Percentiles rank a stretch among this genome's conserved stretches.
phyloP scores from a whole-genome alignment of 1,284 basidiomycete species.

The Rhodotorula sp. region DNA sequence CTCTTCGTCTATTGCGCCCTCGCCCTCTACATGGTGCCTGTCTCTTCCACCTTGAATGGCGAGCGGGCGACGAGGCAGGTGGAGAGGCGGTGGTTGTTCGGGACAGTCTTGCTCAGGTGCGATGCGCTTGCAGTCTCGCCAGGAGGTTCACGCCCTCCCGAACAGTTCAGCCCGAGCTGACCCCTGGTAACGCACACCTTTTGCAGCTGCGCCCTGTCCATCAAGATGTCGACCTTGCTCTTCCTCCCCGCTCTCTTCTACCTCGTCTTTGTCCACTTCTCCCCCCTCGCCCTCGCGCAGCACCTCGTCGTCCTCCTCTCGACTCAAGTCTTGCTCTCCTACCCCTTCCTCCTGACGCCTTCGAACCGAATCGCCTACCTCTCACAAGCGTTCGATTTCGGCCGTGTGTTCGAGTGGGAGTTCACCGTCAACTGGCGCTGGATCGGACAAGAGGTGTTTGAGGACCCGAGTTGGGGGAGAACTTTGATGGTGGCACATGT shows the following conservation, averaged over 20 bases:
- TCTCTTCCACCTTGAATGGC: not conserved
- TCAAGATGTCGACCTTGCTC: slow-evolving; percentile 96
- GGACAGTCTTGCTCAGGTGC: slow-evolving; percentile 70
- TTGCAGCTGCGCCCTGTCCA: slow-evolving; percentile 72
- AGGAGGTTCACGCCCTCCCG: too few relatives aligned
- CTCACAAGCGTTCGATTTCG: slow-evolving; percentile 77
- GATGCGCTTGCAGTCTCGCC: slow-evolving; percentile 37
- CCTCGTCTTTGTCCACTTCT: slow-evolving; percentile 72
- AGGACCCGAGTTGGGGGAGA: slow-evolving; percentile 44
- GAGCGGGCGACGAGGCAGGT: slow-evolving; percentile 32
- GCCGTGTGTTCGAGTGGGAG: slow-evolving; percentile 83
- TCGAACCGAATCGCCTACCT: slow-evolving; percentile 59
- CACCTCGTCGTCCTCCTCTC: slow-evolving; percentile 6
- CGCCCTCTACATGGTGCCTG: slow-evolving; percentile 41
- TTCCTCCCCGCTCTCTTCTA: slow-evolving; percentile 85
- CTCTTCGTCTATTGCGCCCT: slow-evolving; percentile 54
- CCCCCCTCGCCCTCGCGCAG: slow-evolving; percentile 37
- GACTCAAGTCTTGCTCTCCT: slow-evolving; percentile 63
- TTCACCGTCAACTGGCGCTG: slow-evolving; percentile 99
- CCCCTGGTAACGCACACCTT: too few relatives aligned
- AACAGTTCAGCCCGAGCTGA: too few relatives aligned
- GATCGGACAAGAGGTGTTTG: slow-evolving; percentile 68
- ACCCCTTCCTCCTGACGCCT: slow-evolving; percentile 59
- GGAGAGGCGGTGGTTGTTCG: slow-evolving; percentile 58
- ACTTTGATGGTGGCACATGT: slow-evolving; percentile 68